Percentiles rank a stretch among this genome's conserved stretches.
These are phyloP conservation scores for Helicostylum pulchrum DNA, from an alignment of 192 early-diverging fungal species.

Conservation along the genomic window DNA sequence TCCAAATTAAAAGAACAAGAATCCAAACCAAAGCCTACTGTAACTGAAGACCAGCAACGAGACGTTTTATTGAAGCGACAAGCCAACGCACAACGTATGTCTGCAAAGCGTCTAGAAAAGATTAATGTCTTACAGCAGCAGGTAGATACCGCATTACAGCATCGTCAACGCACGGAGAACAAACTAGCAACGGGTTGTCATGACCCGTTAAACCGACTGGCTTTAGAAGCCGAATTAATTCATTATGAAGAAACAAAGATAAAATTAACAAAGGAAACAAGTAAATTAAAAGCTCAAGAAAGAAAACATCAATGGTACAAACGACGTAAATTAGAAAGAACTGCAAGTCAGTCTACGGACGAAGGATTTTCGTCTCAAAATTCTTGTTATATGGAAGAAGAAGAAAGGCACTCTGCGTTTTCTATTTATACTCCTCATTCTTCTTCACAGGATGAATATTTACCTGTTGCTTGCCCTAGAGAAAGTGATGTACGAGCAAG, in stretches of 20 bases:
- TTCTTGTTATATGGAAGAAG: neutral
- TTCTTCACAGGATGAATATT: neutral
- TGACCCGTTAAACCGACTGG: neutral
- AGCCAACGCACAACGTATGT: conserved; percentile 21
- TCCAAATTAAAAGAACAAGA: conserved; percentile 44
- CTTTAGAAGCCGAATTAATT: conserved; percentile 22
- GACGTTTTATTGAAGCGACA: neutral
- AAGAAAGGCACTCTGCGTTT: neutral
- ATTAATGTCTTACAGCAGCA: conserved; percentile 38
- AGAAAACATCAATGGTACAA: conserved; percentile 63
- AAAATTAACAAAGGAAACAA: conserved; percentile 8
- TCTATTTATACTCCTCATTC: conserved; percentile 3
- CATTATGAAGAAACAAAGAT: conserved; percentile 29
- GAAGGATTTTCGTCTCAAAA: neutral
- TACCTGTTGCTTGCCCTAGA: conserved; percentile 3
- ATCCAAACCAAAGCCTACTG: neutral
- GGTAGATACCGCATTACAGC: conserved; percentile 32
- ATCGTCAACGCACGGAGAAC: neutral
- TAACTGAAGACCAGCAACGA: conserved; percentile 27
- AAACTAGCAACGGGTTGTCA: neutral
- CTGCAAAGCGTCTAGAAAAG: conserved; percentile 29
- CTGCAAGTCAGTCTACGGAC: conserved; percentile 6
- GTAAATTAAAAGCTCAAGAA: conserved; percentile 46
- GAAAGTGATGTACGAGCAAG: conserved; percentile 13
- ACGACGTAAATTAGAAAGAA: conserved; percentile 39